Evolutionary conservation across 2,329 filamentous ascomycete genomes (phyloP).

Genomic region (Ascochyta koolunga): DNA sequence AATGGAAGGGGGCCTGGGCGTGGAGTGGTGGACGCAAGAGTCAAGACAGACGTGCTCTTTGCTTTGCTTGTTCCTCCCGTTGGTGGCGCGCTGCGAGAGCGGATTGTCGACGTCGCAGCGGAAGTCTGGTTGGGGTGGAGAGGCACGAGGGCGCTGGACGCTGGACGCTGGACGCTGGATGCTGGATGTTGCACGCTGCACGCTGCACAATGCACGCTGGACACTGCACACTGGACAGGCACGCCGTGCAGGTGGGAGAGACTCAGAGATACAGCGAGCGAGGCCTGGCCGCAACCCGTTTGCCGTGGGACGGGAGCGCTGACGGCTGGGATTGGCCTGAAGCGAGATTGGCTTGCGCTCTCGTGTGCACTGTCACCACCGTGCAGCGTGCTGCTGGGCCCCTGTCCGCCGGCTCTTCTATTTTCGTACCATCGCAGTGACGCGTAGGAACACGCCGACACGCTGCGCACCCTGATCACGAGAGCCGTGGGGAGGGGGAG

Average conservation of each 20-base stretch:
- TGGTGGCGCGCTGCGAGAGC: slow-evolving; percentile 3
- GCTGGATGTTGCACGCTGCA: background rate
- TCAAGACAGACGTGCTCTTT: slow-evolving; percentile 2
- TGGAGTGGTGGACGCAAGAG: slow-evolving; percentile 3
- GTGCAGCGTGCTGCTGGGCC: background rate
- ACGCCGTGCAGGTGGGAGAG: slow-evolving; percentile 15
- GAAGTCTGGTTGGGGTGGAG: slow-evolving; percentile 29
- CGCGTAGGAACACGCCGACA: slow-evolving; percentile 2
- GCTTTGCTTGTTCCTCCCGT: background rate
- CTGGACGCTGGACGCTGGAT: background rate
- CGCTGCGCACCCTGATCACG: background rate
- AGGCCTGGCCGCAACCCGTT: slow-evolving; percentile 10
- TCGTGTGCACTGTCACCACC: background rate
- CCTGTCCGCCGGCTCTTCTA: slow-evolving; percentile 3
- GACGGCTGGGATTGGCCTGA: slow-evolving; percentile 20
- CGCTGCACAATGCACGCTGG: no score
- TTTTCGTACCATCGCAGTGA: slow-evolving; percentile 15
- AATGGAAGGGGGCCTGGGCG: slow-evolving; percentile 15
- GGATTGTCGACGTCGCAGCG: slow-evolving; percentile 41
- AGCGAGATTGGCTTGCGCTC: slow-evolving; percentile 21
- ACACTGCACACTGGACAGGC: slow-evolving; percentile 5
- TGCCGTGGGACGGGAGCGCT: slow-evolving; percentile 14
- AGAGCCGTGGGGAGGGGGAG: background rate
- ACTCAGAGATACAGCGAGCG: slow-evolving; percentile 9
- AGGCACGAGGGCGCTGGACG: background rate